Base-by-base conservation (phyloP, 1,284 basidiomycete genomes). In the Melampsora larici-populina region DNA sequence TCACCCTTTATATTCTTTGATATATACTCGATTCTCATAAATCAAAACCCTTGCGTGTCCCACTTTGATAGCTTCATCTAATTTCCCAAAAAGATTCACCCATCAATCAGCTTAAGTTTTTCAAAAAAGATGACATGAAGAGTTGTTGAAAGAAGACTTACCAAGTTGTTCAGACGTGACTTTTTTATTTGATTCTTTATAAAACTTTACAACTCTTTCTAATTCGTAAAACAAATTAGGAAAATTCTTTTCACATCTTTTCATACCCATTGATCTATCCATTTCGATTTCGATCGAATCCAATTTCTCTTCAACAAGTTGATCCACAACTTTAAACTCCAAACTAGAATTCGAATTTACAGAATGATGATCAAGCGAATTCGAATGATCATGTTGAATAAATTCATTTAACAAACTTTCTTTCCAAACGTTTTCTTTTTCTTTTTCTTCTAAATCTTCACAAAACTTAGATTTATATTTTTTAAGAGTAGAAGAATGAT, bases 1-100 rank as follows among this genome's bases (percentile, higher is more conserved):
- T 64, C 21, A 76, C 73, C 64, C 65, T 21, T 62, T 60, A 24
- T 68, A 76, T n/a, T 26, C 46, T 48, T 76, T 76, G 11, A 73
- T 70, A 58, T 69, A 73, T 24, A 78, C 71, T 9, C 80, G 66
- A 78, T 83, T 83, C 72, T 81, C 81, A 79, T 83, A 81, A 62
- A 83, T 80, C 3, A 82, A 58, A 0, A 83, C 82, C 2, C 82
- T 70, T 1, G 81, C 81, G 63, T 83, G 82, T 13, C 80, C 78
- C 80, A 80, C 29, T 29, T 40, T 43, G 21, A 46, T n/a, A 18
- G 73, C 73, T 17, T 49, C 48, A 62, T 76, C 73, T 72, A 33
- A 29, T 8, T 31, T 6, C 17, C 4, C 4, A 4, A 29, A 63
- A 63, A 63, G n/a, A 63, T 31, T 63, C 21, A 63, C 9, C 36